These are phyloP conservation scores for Agarophyton chilense DNA, from an alignment of 23 red algal species.

Conservation along the genomic window DNA sequence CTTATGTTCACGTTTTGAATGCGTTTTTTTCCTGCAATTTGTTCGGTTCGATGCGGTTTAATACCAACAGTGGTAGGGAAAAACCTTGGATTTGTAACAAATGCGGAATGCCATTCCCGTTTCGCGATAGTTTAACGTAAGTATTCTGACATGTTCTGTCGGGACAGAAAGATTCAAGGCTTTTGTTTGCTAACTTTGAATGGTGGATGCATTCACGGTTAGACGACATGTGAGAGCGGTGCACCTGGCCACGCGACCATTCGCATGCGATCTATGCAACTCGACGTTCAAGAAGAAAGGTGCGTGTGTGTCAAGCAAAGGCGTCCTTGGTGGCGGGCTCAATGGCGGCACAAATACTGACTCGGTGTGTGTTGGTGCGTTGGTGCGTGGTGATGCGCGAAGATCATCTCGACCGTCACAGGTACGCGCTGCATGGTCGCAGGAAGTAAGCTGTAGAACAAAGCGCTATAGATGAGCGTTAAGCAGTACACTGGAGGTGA, in stretches of 20 bases:
- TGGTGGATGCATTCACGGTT: not conserved
- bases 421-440: conserved; percentile 4
- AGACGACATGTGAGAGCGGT: conserved; percentile 12
- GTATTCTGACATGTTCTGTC: not conserved
- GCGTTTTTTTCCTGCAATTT: not conserved
- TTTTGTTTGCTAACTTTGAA: not conserved
- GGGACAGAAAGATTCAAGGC: not conserved
- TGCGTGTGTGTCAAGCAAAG: not conserved
- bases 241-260: conserved; percentile 1
- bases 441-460: not conserved
- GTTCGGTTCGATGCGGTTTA: not conserved
- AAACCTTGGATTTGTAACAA: not conserved
- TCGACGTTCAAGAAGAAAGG: conserved; percentile 38
- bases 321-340: not conserved
- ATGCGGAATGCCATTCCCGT: conserved; percentile 16
- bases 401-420: conserved; percentile 14
- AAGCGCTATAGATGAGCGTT: not conserved
- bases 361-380: not conserved
- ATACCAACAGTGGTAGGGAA: not conserved
- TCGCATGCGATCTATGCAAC: not conserved
- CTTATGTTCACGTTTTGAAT: too few species aligned
- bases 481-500: not conserved
- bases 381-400: too few species aligned
- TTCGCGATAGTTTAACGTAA: conserved; percentile 38
- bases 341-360: not conserved